Evolutionary conservation across 257 asterid genomes (phyloP).

Genomic region (Solanum rostratum): DNA sequence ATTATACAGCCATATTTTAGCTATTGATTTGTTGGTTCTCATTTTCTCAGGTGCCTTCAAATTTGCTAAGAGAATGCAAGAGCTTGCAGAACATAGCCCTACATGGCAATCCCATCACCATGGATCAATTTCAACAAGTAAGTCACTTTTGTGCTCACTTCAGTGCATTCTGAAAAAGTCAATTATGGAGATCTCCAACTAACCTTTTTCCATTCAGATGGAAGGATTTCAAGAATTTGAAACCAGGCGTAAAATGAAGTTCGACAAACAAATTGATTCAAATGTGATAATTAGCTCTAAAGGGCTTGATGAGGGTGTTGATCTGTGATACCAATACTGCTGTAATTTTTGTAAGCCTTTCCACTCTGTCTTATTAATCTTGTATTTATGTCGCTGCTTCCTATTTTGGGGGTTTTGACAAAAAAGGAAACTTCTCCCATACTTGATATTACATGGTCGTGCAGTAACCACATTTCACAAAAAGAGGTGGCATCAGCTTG

Average conservation of each 20-base stretch:
- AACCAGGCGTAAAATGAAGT: slow-evolving; percentile 74
- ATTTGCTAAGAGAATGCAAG: slow-evolving; percentile 69
- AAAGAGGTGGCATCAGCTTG: background rate
- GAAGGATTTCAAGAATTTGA: slow-evolving; percentile 85
- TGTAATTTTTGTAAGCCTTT: background rate
- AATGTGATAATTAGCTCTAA: slow-evolving; percentile 87
- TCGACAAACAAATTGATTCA: slow-evolving; percentile 85
- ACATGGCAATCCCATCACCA: slow-evolving; percentile 86
- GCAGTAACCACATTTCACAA: background rate
- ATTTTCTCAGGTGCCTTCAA: slow-evolving; percentile 58
- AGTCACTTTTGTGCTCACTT: background rate
- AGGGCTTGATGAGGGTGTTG: slow-evolving; percentile 93
- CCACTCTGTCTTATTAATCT: background rate
- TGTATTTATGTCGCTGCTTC: background rate
- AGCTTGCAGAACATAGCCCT: slow-evolving; percentile 76
- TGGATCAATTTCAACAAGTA: slow-evolving; percentile 91
- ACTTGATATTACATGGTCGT: background rate
- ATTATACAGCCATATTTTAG: background rate
- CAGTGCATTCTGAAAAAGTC: background rate
- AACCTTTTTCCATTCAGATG: slow-evolving; percentile 36
- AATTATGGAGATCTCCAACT: background rate
- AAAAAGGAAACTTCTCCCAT: background rate
- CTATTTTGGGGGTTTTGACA: background rate
- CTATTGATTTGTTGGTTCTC: background rate
- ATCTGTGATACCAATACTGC: slow-evolving; percentile 29